Conservation (phyloP, 371 early-diverging fungal genomes). For the Coemansia sp. region DNA sequence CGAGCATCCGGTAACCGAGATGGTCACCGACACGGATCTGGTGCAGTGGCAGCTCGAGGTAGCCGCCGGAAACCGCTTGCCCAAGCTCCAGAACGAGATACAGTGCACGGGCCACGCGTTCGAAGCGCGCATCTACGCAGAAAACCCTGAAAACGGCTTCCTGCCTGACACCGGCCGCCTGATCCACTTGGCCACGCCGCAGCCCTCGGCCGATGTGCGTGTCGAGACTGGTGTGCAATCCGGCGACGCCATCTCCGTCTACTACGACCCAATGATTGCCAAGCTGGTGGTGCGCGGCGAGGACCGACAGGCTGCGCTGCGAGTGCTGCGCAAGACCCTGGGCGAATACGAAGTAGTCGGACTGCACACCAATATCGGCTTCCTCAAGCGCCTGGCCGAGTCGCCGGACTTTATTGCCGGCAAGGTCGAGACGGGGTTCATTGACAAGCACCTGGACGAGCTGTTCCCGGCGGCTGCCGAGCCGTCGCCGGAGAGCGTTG, state of each 20-base stretch:
- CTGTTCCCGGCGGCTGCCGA: slow-evolving; percentile 61
- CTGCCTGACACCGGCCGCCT: slow-evolving; percentile 94
- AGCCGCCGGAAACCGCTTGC: slow-evolving; percentile 32
- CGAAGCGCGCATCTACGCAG: slow-evolving; percentile 97
- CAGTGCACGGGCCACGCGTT: slow-evolving; percentile 85
- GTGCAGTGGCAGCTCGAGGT: slow-evolving; percentile 61
- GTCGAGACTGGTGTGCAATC: slow-evolving; percentile 91
- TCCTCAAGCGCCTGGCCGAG: slow-evolving; percentile 74
- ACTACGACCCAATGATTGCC: slow-evolving; percentile 98
- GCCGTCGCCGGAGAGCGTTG: slow-evolving; percentile 58
- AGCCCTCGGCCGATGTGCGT: slow-evolving; percentile 66
- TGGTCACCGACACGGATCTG: slow-evolving; percentile 91
- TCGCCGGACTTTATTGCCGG: slow-evolving; percentile 86
- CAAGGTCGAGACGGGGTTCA: slow-evolving; percentile 94
- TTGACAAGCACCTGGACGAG: slow-evolving; percentile 71
- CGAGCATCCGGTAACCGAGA: slow-evolving; percentile 98
- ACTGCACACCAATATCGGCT: slow-evolving; percentile 89
- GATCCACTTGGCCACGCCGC: slow-evolving; percentile 68
- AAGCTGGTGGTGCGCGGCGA: slow-evolving; percentile 89
- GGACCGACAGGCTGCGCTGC: slow-evolving; percentile 82
- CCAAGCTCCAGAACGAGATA: slow-evolving; percentile 65
- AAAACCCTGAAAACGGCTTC: slow-evolving; percentile 89
- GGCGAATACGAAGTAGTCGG: slow-evolving; percentile 85
- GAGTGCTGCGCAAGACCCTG: slow-evolving; percentile 76
- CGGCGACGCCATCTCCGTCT: slow-evolving; percentile 89